Conservation (phyloP, 1,139 yeast genomes). For the Hemisphaericaspora subhashii region DNA sequence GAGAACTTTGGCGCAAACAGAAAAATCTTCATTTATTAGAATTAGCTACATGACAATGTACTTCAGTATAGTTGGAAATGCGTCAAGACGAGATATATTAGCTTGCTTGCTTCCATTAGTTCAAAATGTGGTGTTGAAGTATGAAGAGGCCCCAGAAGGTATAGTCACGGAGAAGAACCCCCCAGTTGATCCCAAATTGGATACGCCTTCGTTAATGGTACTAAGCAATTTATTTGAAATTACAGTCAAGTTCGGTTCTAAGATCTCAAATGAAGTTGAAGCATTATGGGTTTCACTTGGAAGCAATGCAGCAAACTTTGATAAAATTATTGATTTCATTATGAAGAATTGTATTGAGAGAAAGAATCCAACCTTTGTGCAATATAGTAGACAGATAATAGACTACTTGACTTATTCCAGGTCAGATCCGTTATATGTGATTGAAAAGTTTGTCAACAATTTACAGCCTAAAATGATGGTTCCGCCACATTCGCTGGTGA, state of each 20-base stretch:
- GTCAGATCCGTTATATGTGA: conserved; percentile 54
- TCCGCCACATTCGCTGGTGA: conserved; percentile 51
- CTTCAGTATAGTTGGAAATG: conserved; percentile 59
- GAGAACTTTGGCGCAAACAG: conserved; percentile 47
- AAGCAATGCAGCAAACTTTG: conserved; percentile 64
- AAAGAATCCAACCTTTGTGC: conserved; percentile 74
- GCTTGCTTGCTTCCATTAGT: conserved; percentile 90
- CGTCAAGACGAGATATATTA: conserved; percentile 69
- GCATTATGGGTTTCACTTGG: conserved; percentile 95
- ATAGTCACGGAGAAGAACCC: conserved; percentile 7
- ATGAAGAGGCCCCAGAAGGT: conserved; percentile 18
- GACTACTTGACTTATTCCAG: conserved; percentile 68
- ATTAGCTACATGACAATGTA: conserved; percentile 74
- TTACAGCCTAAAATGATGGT: conserved; percentile 86
- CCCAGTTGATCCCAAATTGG: conserved; percentile 34
- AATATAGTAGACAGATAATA: conserved; percentile 75
- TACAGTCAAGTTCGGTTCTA: conserved; percentile 72
- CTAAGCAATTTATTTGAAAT: conserved; percentile 80
- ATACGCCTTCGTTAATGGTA: conserved; percentile 71
- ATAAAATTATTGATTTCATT: conserved; percentile 69
- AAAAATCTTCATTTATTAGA: conserved; percentile 55
- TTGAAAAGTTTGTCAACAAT: conserved; percentile 65
- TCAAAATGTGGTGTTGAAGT: conserved; percentile 67
- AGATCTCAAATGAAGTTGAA: conserved; percentile 82
- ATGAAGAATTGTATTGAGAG: conserved; percentile 68